Base-by-base conservation (phyloP, 495 filamentous ascomycete species). In the Clavariopsis aquatica region DNA sequence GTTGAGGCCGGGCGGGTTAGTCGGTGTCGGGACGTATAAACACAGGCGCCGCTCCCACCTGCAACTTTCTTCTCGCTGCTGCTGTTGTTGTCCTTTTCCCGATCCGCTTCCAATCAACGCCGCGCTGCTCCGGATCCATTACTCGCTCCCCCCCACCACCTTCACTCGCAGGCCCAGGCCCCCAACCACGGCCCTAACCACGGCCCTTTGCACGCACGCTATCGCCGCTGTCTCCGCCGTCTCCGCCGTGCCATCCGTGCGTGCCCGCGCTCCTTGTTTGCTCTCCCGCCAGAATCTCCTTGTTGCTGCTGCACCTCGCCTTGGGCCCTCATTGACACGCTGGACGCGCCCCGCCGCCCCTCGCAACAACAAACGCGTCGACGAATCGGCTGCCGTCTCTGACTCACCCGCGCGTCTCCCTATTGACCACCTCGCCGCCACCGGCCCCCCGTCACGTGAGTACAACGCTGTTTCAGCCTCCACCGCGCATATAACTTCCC, bases 21-120 rank as follows among this genome's bases (percentile, higher is more conserved):
- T 49, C 38, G 57, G 57, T 20, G 22, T 64, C 53, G 52, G 61
- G 23, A 57, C 8, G 36, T 49, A 31, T 57, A 31, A 53, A 60
- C 20, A 29, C 28, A 12, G 47, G 52, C n/a, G 41, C 43, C 53
- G 63, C 63, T 29, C 28, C 10, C 54, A 20, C 5, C 31, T 12
- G 6, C 46, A 24, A 57, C 6, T 47, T 47, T 56, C 46, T 20
- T 34, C 31, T 34, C 31, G 31, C 31, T 12, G 31, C 12, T 46
- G 19, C n/a, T 45, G 31, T 56, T 51, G 41, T 51, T 57, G 60
- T 13, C 60, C 36, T 57, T 47, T 47, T 31, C 52, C 60, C 60
- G 52, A 57, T 57, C 61, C 57, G 61, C 61, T 57, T 57, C 61
- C 61, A 64, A 64, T 64, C 52, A 64, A 43, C 53, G 43, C 24